Percentiles rank a stretch among this genome's conserved stretches.
Conservation (phyloP, 2,329 filamentous ascomycete species). For the Aureobasidium sp. region DNA sequence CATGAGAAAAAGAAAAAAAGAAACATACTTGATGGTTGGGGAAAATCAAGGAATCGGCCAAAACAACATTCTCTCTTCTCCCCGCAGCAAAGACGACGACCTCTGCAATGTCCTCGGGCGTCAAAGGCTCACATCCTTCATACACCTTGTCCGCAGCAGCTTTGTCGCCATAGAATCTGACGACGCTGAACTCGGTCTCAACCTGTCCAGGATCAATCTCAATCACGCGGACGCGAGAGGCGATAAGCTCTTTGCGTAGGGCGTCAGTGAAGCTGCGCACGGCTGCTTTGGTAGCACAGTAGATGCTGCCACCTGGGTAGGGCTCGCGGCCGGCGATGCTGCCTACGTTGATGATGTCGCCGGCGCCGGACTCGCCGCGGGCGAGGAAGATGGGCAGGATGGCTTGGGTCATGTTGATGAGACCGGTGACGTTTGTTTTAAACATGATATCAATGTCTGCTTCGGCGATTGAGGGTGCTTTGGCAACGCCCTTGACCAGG, state of each 20-base stretch:
- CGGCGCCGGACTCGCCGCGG: conserved; percentile 60
- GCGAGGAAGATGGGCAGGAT: conserved; percentile 75
- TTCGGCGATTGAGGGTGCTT: conserved; percentile 73
- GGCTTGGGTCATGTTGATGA: conserved; percentile 95
- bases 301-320: conserved; percentile 80
- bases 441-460: conserved; percentile 86
- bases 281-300: conserved; percentile 88
- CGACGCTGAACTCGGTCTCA: conserved; percentile 87
- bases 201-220: conserved; percentile 89
- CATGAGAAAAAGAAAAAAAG: not conserved
- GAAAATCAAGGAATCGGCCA: conserved; percentile 81
- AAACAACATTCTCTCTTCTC: conserved; percentile 79
- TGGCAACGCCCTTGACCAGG: conserved; percentile 79
- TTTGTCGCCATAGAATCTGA: conserved; percentile 84
- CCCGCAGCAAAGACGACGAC: conserved; percentile 79
- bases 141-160: conserved; percentile 85
- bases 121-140: conserved; percentile 75
- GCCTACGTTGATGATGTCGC: conserved; percentile 94
- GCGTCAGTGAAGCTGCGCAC: conserved; percentile 78
- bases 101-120: conserved; percentile 85
- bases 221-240: conserved; percentile 73
- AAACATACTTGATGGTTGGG: conserved; percentile 76
- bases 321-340: conserved; percentile 85
- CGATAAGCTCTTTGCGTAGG: conserved; percentile 74
- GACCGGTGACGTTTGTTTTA: conserved; percentile 82